Conservation (phyloP, 23 red algal genomes). For the Gracilariopsis chorda region DNA sequence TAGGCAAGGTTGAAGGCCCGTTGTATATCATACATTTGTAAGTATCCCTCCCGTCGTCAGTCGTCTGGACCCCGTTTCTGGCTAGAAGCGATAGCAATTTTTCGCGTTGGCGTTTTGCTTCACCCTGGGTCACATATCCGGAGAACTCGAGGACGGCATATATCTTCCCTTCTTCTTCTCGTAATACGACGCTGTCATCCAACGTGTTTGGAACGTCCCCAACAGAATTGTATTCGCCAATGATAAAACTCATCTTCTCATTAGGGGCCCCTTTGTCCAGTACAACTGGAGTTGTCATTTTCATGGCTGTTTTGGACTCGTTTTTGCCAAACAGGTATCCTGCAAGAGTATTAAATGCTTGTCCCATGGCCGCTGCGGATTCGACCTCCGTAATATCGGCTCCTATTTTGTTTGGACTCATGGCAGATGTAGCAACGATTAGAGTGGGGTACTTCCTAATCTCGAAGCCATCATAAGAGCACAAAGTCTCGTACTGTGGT, state of each 20-base stretch:
- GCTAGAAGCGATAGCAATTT: constrained; percentile 39
- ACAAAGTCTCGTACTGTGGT: constrained; percentile 48
- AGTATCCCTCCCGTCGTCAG: not conserved
- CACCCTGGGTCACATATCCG: constrained; percentile 71
- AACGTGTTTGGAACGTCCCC: constrained; percentile 58
- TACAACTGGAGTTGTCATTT: constrained; percentile 85
- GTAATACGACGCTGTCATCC: constrained; percentile 42
- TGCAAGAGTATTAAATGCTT: constrained; percentile 68
- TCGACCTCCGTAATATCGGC: constrained; percentile 32
- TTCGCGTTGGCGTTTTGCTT: constrained; percentile 55
- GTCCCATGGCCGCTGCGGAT: constrained; percentile 43
- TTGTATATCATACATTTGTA: constrained; percentile 73
- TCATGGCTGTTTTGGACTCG: constrained; percentile 49
- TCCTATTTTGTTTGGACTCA: constrained; percentile 6
- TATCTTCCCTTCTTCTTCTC: constrained; percentile 22
- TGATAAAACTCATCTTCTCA: constrained; percentile 71
- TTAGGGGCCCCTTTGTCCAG: constrained; percentile 37
- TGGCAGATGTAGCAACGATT: constrained; percentile 52
- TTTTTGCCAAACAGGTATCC: constrained; percentile 82
- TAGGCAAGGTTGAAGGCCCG: constrained; percentile 57
- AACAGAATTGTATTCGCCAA: constrained; percentile 60
- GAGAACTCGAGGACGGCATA: constrained; percentile 60
- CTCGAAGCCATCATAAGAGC: constrained; percentile 44
- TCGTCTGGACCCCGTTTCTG: constrained; percentile 24
- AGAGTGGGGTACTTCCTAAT: constrained; percentile 64